phyloP scores from a whole-genome alignment of 768 basidiomycete species.

The Daedalea quercina region DNA sequence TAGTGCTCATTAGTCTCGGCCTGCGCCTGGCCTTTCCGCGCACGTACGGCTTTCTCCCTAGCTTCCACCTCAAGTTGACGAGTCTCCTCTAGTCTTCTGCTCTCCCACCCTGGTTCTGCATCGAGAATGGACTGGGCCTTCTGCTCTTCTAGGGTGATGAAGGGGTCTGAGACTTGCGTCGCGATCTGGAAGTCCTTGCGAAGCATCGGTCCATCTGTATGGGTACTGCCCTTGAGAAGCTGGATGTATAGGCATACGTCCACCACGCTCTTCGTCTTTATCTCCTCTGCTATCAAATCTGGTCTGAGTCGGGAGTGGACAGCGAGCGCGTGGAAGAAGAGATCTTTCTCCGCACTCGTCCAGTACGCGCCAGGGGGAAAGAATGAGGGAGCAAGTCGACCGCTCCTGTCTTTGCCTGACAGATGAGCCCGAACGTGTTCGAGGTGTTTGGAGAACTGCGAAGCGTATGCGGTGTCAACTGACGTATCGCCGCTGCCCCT shows the following conservation, averaged over 20 bases:
- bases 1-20: slow-evolving; percentile 13
- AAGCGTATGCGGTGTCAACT: slow-evolving; percentile 16
- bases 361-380: slow-evolving; percentile 37
- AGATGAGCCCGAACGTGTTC: slow-evolving; percentile 30
- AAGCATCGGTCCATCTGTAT: slow-evolving; percentile 6
- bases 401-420: slow-evolving; percentile 18
- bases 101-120: slow-evolving; percentile 26
- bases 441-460: slow-evolving; percentile 29
- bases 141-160: slow-evolving; percentile 43
- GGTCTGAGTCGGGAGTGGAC: slow-evolving; percentile 66
- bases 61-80: slow-evolving; percentile 14
- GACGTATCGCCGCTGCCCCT: slow-evolving; percentile 1
- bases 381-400: slow-evolving; percentile 28
- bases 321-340: slow-evolving; percentile 65
- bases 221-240: slow-evolving; percentile 35
- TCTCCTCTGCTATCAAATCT: slow-evolving; percentile 64
- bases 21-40: slow-evolving; percentile 13
- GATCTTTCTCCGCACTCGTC: slow-evolving; percentile 61
- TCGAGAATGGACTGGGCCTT: slow-evolving; percentile 26
- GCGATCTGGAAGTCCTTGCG: slow-evolving; percentile 37
- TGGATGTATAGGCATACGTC: slow-evolving; percentile 69
- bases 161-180: slow-evolving; percentile 43
- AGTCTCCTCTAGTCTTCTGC: slow-evolving; percentile 12
- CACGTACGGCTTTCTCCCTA: slow-evolving; percentile 16
- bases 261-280: slow-evolving; percentile 57